Base-by-base conservation (phyloP, 2,329 filamentous ascomycete genomes). In the Fusarium torreyae region DNA sequence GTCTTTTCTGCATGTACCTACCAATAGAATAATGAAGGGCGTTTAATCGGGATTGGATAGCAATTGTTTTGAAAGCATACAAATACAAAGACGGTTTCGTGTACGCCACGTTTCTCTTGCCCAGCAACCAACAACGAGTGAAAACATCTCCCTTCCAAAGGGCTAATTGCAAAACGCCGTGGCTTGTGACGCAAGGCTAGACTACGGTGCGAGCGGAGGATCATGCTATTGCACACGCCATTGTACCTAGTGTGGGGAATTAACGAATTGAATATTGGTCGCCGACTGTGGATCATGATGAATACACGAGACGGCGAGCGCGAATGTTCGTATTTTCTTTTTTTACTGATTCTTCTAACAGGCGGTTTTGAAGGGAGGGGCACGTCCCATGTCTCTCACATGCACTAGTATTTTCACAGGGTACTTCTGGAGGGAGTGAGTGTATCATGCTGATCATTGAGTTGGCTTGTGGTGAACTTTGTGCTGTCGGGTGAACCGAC, bases 1-100 rank as follows among this genome's bases (percentile, higher is more conserved):
- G 40, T 45, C 44, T 14, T 43, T 63, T 63, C 49, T 54, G 57
- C 43, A 61, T 49, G 58, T 63, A 60, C 33, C 14, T 52, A 54
- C n/a, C 44, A 52, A 73, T 70, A 63, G 62, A 65, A 40, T 69
- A 71, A 69, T 69, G 63, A 74, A 43, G 48, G 61, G 57, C 55
- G 40, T 60, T 59, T 50, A 10, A 36, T 28, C 46, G 22, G 42
- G 39, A 43, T 43, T 53, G n/a, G 34, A 53, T n/a, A 58, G n/a
- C 18, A 24, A 33, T 40, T 59, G 48, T 59, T 54, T 59, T 46
- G 56, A 46, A 18, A 5, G n/a, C 15, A 36, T 31, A 22, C 28
- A 15, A 17, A 36, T 31, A 36, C 17, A 15, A 36, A 8, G 34
- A 17, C 9, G 34, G 34, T 36, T 36, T 36, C 34, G 15, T 28